Base-by-base conservation (phyloP, 2,329 filamentous ascomycete genomes). In the Plectosphaerella cucumerina region DNA sequence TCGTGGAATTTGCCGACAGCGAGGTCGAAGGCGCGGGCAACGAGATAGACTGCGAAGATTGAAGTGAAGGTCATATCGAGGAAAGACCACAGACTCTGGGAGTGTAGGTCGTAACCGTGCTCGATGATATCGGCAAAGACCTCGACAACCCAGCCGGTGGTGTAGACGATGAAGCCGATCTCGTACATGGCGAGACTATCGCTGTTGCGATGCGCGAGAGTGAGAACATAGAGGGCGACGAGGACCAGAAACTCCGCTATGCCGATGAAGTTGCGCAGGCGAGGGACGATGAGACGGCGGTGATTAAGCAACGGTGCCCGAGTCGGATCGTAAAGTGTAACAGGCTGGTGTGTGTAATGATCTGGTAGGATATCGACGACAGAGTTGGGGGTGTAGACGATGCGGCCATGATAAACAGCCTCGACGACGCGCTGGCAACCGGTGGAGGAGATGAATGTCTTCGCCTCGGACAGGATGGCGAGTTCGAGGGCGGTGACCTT, bases 311-410 rank as follows among this genome's bases (percentile, higher is more conserved):
- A 62, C 3, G 83, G 82, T 4, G 84, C 84, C 53, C 80, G 78
- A 17, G 82, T 70, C 3, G 86, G 85, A 59, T 88, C 81, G 63
- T 89, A 89, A 1, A 89, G 70, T 4, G 83, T 83, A 42, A 89
- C 85, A 0, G 84, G 84, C 47, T 84, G 82, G 59, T 84, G 77
- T 63, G 88, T 87, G 70, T 89, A 89, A 60, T 86, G 82, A 61
- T 89, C 86, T 0, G 86, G 86, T 2, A 90, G 73, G 49, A 90
- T 87, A 61, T 89, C 86, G 60, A 89, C 78, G 57, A 87, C 87
- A 0, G 82, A 79, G 0, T 81, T 80, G 0, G 86, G 85, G 1
- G 86, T 89, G 58, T 89, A 90, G 20, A 87, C 81, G 35, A 90
- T 77, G 17, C 82, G 73, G 2, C 86, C 86, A 17, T 78, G 75